Conservation (phyloP, 2,329 filamentous ascomycete species). For the Aspergillus sp. region DNA sequence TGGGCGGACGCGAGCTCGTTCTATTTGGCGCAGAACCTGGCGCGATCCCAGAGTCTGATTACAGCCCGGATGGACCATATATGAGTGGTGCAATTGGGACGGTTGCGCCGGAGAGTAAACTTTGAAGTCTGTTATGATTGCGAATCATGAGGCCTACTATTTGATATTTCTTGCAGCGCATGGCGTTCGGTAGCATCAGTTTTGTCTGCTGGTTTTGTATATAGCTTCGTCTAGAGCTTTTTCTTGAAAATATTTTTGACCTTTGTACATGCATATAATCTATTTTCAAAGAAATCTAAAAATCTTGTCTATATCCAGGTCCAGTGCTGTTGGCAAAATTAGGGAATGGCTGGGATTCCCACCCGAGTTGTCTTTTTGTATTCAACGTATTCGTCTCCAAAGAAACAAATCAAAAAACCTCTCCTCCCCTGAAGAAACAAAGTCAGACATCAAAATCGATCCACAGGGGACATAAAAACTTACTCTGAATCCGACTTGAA, state of each 20-base stretch:
- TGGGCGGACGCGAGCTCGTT: slow-evolving; percentile 55
- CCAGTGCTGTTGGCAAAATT: slow-evolving; percentile 5
- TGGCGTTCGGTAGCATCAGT: slow-evolving; percentile 6
- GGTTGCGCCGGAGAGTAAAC: slow-evolving; percentile 41
- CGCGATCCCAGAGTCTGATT: slow-evolving; percentile 16
- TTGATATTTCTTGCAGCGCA: slow-evolving; percentile 4
- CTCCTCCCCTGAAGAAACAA: slow-evolving; percentile 62
- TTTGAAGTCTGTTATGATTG: slow-evolving; percentile 32
- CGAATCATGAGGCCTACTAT: neutral
- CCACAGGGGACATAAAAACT: slow-evolving; percentile 25
- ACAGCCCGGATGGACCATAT: slow-evolving; percentile 27
- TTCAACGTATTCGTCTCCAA: slow-evolving; percentile 71
- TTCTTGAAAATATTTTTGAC: too few species aligned
- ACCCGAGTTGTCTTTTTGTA: slow-evolving; percentile 70
- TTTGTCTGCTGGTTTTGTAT: too few species aligned
- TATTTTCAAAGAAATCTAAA: too few species aligned
- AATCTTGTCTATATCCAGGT: too few species aligned
- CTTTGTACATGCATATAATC: too few species aligned
- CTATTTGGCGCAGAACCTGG: slow-evolving; percentile 38
- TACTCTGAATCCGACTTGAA: slow-evolving; percentile 60
- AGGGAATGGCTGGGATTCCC: slow-evolving; percentile 71
- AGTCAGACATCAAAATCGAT: slow-evolving; percentile 3
- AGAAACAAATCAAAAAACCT: slow-evolving; percentile 70
- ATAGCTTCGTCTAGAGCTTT: too few species aligned
- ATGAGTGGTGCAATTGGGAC: slow-evolving; percentile 54